phyloP scores from a whole-genome alignment of 768 basidiomycete genomes.

The Leccinum truebloodii region DNA sequence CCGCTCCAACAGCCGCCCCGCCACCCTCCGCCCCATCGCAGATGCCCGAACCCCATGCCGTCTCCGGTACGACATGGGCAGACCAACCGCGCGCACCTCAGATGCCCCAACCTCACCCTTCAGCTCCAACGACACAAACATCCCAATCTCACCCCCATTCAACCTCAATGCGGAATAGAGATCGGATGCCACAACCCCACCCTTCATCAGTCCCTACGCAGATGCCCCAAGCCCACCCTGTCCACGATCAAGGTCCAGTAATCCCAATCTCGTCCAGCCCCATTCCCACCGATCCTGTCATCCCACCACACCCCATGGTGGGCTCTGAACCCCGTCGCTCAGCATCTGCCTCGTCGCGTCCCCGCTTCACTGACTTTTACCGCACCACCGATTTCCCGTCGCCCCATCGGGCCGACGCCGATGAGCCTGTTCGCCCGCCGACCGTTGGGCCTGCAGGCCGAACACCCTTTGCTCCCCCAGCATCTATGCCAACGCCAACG shows the following conservation, averaged over 20 bases:
- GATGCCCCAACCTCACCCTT: not conserved
- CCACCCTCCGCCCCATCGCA: not conserved
- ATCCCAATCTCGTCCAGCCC: conserved; percentile 21
- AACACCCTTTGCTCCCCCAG: conserved; percentile 12
- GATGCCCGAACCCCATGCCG: not conserved
- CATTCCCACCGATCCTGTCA: conserved; percentile 14
- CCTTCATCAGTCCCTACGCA: not conserved
- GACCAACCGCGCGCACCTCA: not conserved
- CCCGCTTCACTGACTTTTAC: conserved; percentile 33
- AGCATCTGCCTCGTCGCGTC: conserved; percentile 16
- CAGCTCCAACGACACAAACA: not conserved
- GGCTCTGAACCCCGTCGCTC: conserved; percentile 9
- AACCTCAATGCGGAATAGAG: not conserved
- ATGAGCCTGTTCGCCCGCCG: conserved; percentile 10
- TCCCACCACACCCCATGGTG: conserved; percentile 23
- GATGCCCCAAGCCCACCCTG: conserved; percentile 24
- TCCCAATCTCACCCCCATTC: not conserved
- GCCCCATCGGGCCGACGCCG: not conserved
- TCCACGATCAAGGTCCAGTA: conserved; percentile 1
- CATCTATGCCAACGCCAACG: conserved; percentile 7
- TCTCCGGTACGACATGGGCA: not conserved
- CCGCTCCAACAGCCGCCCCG: not conserved
- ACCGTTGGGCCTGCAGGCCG: conserved; percentile 9
- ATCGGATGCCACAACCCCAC: not conserved
- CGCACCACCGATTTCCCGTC: conserved; percentile 16